Conservation (phyloP, 2,329 filamentous ascomycete genomes). For the Sporothrix curviconia region DNA sequence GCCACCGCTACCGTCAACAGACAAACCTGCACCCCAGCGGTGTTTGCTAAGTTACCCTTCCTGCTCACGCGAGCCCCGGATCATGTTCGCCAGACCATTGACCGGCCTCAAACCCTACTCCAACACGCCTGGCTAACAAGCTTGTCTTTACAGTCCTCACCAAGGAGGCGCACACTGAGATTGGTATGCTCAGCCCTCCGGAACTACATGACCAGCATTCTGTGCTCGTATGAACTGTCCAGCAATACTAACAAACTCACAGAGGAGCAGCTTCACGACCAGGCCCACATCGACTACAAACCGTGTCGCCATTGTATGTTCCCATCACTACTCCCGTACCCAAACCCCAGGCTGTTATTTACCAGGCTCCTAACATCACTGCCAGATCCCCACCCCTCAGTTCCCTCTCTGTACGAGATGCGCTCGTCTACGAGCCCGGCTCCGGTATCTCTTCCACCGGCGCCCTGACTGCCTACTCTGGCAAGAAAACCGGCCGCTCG, state of each 20-base stretch:
- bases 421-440: slow-evolving; percentile 91
- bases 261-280: slow-evolving; percentile 94
- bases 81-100: not conserved
- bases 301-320: slow-evolving; percentile 87
- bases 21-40: slow-evolving; percentile 84
- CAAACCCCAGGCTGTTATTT: not conserved
- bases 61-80: slow-evolving; percentile 11
- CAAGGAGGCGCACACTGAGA: slow-evolving; percentile 82
- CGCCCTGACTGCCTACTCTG: slow-evolving; percentile 94
- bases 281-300: slow-evolving; percentile 99
- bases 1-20: slow-evolving; percentile 66
- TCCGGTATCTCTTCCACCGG: slow-evolving; percentile 95
- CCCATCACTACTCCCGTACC: not conserved
- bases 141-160: slow-evolving; percentile 51
- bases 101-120: not conserved
- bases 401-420: slow-evolving; percentile 98
- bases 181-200: slow-evolving; percentile 50
- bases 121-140: not conserved
- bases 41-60: slow-evolving; percentile 66
- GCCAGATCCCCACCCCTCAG: slow-evolving; percentile 78
- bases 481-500: slow-evolving; percentile 94
- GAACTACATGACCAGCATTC: not conserved
- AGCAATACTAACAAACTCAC: slow-evolving; percentile 11
- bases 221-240: not conserved
- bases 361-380: not conserved